Conservation (phyloP, 768 basidiomycete genomes). For the Kwoniella shandongensis region DNA sequence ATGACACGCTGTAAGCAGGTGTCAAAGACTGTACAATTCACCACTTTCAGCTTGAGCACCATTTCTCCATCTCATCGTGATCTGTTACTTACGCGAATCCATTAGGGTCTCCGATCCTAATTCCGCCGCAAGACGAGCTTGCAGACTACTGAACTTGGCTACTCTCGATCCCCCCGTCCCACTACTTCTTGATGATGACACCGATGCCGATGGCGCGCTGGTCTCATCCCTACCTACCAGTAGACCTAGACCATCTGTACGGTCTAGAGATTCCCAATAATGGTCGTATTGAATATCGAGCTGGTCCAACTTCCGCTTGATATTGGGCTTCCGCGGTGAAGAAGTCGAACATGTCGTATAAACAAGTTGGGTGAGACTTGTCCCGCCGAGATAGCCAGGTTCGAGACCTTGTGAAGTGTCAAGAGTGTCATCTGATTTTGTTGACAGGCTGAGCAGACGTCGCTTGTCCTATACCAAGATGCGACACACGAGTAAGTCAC, state of each 20-base stretch:
- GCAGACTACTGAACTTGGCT: background rate
- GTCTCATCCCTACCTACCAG: conserved; percentile 6
- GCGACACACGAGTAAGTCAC: too few species aligned
- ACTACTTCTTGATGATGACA: background rate
- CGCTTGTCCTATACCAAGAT: too few species aligned
- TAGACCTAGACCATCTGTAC: conserved; percentile 3
- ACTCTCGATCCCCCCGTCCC: background rate
- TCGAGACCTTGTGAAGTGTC: conserved; percentile 14
- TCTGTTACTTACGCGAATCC: conserved; percentile 3
- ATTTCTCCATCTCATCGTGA: too few species aligned
- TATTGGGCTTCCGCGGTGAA: background rate
- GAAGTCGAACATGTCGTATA: conserved; percentile 9
- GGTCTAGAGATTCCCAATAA: conserved; percentile 5
- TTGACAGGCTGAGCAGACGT: too few species aligned
- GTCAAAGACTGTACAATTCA: conserved; percentile 14
- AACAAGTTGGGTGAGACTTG: conserved; percentile 13
- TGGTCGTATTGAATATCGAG: conserved; percentile 11
- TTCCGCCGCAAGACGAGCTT: conserved; percentile 2
- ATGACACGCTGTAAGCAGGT: conserved; percentile 24
- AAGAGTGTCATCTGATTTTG: too few species aligned
- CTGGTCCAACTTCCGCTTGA: background rate
- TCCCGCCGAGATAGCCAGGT: conserved; percentile 18
- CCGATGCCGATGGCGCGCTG: too few species aligned
- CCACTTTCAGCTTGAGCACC: background rate
- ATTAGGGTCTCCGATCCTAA: conserved; percentile 5